phyloP scores from a whole-genome alignment of 129 eudicot genomes.

The Helianthus tuberosus region DNA sequence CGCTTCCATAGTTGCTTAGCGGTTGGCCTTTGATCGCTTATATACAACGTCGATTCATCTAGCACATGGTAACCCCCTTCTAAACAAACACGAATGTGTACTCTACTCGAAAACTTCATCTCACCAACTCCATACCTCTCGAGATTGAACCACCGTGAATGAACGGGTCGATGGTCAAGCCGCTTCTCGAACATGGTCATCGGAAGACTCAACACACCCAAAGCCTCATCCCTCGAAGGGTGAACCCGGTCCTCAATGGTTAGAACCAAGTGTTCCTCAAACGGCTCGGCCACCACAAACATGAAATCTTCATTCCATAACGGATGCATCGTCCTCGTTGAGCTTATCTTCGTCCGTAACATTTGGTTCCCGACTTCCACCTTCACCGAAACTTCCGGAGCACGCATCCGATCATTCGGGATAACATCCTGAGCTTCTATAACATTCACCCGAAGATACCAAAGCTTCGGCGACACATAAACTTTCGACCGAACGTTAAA shows the following conservation, averaged over 20 bases:
- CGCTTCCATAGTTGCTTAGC: conserved; percentile 84
- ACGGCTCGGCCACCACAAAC: conserved; percentile 86
- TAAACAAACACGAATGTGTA: conserved; percentile 72
- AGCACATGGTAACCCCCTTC: conserved; percentile 91
- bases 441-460: conserved; percentile 80
- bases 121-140: conserved; percentile 71
- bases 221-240: conserved; percentile 56
- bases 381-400: conserved; percentile 68
- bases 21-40: conserved; percentile 78
- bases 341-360: conserved; percentile 52
- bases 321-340: conserved; percentile 57
- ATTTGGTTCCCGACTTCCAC: conserved; percentile 66
- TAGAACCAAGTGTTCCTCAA: conserved; percentile 70
- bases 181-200: conserved; percentile 63
- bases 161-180: conserved; percentile 64
- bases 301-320: conserved; percentile 87
- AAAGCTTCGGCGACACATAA: conserved; percentile 77
- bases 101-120: conserved; percentile 61
- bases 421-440: conserved; percentile 79
- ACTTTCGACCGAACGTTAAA: conserved; percentile 72
- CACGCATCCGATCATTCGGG: conserved; percentile 52
- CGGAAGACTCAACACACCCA: conserved; percentile 57
- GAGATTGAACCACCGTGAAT: conserved; percentile 77
- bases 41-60: conserved; percentile 76
- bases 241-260: conserved; percentile 64